Base-by-base conservation (phyloP, 2,329 filamentous ascomycete genomes). In the Trichothecium sympodiale region DNA sequence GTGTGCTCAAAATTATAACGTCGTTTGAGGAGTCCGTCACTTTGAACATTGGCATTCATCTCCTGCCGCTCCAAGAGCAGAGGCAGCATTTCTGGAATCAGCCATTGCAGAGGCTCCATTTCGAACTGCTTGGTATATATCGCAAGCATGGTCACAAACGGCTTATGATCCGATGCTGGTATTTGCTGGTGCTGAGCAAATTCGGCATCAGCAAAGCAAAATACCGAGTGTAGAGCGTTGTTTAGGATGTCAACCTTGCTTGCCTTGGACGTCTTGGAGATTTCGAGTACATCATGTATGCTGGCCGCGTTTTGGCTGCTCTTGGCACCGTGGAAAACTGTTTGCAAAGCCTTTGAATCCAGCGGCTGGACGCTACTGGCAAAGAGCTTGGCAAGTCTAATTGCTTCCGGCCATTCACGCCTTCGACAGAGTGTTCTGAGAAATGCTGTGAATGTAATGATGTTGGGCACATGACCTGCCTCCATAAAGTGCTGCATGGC, bases 271-370 rank as follows among this genome's bases (percentile, higher is more conserved):
- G 81, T 65, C 23, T 62, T 60, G 30, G 56, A 58, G 1, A 62
- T 46, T 9, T 58, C 60, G 18, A 60, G 41, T 2, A 56, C 49
- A 23, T 47, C 47, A 13, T 42, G 38, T n/a, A 86, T 62, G 17
- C 67, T 66, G 3, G 62, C 54, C 4, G 67, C 60, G 41, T 83
- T 67, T 17, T 64, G 55, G 15, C 64, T 63, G 4, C 53, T 51
- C 45, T 85, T 84, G 35, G 83, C 80, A 23, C 80, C 80, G 39
- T 79, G 72, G 29, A 94, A 68, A 25, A 94, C 62, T 18, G 77
- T 76, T 1, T 77, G 66, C 51, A 79, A 84, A 0, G 84, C 80
- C 43, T 75, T 70, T 0, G 59, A 58, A 52, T 93, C 77, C 0
- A 83, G 72, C 36, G 69, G 53, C 13, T 83, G 61, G 3, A 71